Evolutionary conservation across 176 grass and related monocot species (phyloP), one percentile per base, ranked within the genome.

Genomic region (Alopecurus myosuroides): DNA sequence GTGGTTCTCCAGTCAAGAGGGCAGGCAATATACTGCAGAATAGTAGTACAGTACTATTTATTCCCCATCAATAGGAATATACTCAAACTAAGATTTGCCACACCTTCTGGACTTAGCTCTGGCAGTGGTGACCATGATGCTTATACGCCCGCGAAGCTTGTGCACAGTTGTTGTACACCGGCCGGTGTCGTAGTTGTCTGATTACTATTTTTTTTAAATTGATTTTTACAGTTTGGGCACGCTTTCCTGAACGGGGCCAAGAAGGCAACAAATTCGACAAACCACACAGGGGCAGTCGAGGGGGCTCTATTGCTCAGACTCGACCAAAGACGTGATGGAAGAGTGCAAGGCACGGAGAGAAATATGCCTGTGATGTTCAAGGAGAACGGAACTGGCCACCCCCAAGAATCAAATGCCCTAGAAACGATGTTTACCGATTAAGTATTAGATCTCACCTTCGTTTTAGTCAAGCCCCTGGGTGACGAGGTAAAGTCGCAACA

Each of bases 231-330:
- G 94, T 91, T 63, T 95, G 94, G 94, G 91, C 94, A 70, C 81
- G 91, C 39, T 95, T 95, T 83, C 77, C 85, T 70, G 91, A 95
- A 87, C 85, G 86, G 85, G 73, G 35, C 37, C 56, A 88, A 65
- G 94, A 95, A 42, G 86, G 94, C 64, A 93, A 80, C 48, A 95
- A 95, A 81, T 95, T 91, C 2, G 35, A 93, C 11, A 93, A 85
- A 76, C 86, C 93, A 40, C 35, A 49, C n/a, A n/a, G 11, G 89
- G 87, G 44, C 88, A 89, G 68, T 74, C 42, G 0, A 93, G 91
- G 81, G 89, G 91, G 26, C 92, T 91, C 50, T 96, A 85, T 40
- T 93, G 77, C 79, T 53, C 82, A 29, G 88, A 93, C 9, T 93
- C 91, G 13, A 31, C 82, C 11, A 91, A 96, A 91, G 81, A 84